phyloP scores from a whole-genome alignment of 2,329 filamentous ascomycete genomes.

The Madurella mycetomatis region DNA sequence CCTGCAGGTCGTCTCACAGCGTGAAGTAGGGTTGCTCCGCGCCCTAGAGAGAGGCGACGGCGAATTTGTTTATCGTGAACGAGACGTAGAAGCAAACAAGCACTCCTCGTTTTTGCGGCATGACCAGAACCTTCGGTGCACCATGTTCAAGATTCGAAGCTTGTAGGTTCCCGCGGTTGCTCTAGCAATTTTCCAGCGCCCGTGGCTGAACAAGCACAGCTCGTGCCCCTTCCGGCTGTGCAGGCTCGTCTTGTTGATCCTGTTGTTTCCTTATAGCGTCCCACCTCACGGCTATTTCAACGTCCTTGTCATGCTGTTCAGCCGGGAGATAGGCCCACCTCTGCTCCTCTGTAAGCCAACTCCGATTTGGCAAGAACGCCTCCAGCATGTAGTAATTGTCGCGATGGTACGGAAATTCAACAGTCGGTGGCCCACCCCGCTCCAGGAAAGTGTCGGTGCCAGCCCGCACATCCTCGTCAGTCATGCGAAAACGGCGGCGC shows the following conservation, averaged over 20 bases:
- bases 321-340: slow-evolving; percentile 47
- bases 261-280: slow-evolving; percentile 9
- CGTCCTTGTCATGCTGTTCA: slow-evolving; percentile 37
- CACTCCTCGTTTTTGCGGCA: too few relatives aligned
- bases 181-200: too few relatives aligned
- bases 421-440: slow-evolving; percentile 45
- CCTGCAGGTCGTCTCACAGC: too few relatives aligned
- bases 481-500: slow-evolving; percentile 34
- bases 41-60: too few relatives aligned
- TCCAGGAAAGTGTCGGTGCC: slow-evolving; percentile 50
- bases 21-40: too few relatives aligned
- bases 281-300: slow-evolving; percentile 30
- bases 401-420: slow-evolving; percentile 51
- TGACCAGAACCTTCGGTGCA: too few relatives aligned
- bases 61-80: too few relatives aligned
- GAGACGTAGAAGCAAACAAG: too few relatives aligned
- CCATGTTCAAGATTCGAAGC: too few relatives aligned
- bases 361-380: slow-evolving; percentile 52
- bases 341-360: slow-evolving; percentile 43
- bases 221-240: not conserved
- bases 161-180: too few relatives aligned
- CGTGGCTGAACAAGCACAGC: too few relatives aligned
- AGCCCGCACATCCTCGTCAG: slow-evolving; percentile 37
- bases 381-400: slow-evolving; percentile 58
- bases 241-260: not conserved